Base-by-base conservation (phyloP, 805 yeast species). In the Metschnikowia proteae region DNA sequence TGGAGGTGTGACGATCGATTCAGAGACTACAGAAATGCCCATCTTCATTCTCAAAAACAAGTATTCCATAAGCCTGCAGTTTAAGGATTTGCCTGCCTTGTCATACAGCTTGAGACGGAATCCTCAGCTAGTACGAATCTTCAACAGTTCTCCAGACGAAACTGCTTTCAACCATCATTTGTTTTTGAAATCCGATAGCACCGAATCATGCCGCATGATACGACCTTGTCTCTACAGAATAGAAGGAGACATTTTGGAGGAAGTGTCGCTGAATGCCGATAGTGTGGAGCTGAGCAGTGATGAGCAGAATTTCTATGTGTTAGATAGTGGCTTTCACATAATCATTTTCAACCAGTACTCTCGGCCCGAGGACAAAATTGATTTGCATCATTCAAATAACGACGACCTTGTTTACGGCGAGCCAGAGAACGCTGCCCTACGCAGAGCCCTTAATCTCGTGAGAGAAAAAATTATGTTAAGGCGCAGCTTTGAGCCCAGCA, bases 141-240 rank as follows among this genome's bases (percentile, higher is more conserved):
- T 71, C 56, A 73, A 73, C 51, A 64, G 72, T 8, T 67, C 73
- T 44, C 79, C 78, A 0, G 79, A 74, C 47, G 78, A 74, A 53
- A 70, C 76, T n/a, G 72, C 76, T 10, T 65, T 53, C 50, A 63
- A 70, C 49, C 74, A 71, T 49, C 61, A 63, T 39, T 57, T 65
- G 61, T 68, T 69, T 37, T 46, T 62, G 41, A 59, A 51, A 37
- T 45, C 60, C 26, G 47, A 54, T 6, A 38, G 49, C 10, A 52
- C 56, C 3, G 44, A 45, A 5, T 61, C 73, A 1, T 38, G 57
- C 17, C 47, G 47, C 6, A 60, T 61, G 42, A 65, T 73, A 30
- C 53, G 56, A 33, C 77, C 77, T 1, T 48, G 45, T n/a, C 48
- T 70, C n/a, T 64, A 58, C 49, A 48, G 51, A 22, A 27, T 52